Evolutionary conservation across 768 basidiomycete species (phyloP).

Genomic region (Crassisporium funariophilum): DNA sequence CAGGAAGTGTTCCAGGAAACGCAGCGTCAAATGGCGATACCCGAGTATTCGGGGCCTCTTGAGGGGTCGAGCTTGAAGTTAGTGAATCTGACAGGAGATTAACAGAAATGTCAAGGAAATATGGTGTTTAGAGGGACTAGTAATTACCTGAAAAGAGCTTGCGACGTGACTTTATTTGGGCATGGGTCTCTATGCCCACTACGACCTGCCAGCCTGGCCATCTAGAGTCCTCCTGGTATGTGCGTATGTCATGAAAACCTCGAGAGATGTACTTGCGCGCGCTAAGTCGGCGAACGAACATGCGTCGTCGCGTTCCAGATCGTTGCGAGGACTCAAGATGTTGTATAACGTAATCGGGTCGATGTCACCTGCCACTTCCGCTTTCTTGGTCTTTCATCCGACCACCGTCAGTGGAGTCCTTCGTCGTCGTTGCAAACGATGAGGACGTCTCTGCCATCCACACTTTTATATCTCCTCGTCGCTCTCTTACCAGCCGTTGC

Average conservation of each 20-base stretch:
- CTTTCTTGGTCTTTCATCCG: constrained; percentile 9
- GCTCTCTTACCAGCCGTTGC: constrained; percentile 23
- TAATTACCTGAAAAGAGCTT: constrained; percentile 88
- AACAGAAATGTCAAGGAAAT: not conserved
- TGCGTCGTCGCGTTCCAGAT: too few relatives aligned
- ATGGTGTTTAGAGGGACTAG: constrained; percentile 19
- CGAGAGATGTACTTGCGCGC: constrained; percentile 9
- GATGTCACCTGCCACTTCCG: constrained; percentile 9
- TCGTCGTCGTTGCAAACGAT: constrained; percentile 19
- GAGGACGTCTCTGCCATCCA: constrained; percentile 21
- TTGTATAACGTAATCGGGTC: constrained; percentile 18
- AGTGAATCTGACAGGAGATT: constrained; percentile 34
- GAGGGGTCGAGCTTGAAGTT: constrained; percentile 35
- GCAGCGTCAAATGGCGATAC: constrained; percentile 85
- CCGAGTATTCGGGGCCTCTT: constrained; percentile 66
- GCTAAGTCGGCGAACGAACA: constrained; percentile 17
- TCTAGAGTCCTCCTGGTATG: constrained; percentile 40
- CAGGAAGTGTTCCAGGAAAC: constrained; percentile 91
- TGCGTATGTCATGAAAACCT: constrained; percentile 36
- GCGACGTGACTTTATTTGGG: constrained; percentile 82
- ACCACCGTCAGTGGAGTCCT: not conserved
- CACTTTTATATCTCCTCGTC: constrained; percentile 19
- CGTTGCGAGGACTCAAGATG: not conserved
- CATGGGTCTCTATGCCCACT: constrained; percentile 94
- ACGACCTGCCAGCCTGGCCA: constrained; percentile 92